Conservation (phyloP, 306 rosid species). For the barrel medic (Medicago truncatula) region MtrunA17r5.0-ANR NC_053048.1:1815501-1816000, state of each 20-base stretch:
- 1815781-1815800: conserved; percentile 23
- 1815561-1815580: conserved; percentile 8
- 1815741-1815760: conserved; percentile 14
- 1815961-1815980: conserved; percentile 86
- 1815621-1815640: conserved; percentile 74
- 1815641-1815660: conserved; percentile 82
- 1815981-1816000: conserved; percentile 26
- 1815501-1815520: conserved; percentile 1
- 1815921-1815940: conserved; percentile 87
- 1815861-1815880: neutral
- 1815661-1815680: conserved; percentile 89
- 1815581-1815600: conserved; percentile 31
- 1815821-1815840: conserved; percentile 23
- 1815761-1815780: neutral
- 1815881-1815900: conserved; percentile 54
- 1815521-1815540: neutral
- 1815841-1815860: neutral
- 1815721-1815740: neutral
- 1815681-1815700: conserved; percentile 69
- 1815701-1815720: neutral
- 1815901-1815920: conserved; percentile 88
- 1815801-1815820: neutral
- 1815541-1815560: conserved; percentile 9
- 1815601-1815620: conserved; percentile 56
- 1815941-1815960: conserved; percentile 80